A percentile compares a stretch with the other conserved stretches of the same genome.
Evolutionary conservation across 2,329 filamentous ascomycete genomes (phyloP).

Genomic region (Dendryphion nanum): DNA sequence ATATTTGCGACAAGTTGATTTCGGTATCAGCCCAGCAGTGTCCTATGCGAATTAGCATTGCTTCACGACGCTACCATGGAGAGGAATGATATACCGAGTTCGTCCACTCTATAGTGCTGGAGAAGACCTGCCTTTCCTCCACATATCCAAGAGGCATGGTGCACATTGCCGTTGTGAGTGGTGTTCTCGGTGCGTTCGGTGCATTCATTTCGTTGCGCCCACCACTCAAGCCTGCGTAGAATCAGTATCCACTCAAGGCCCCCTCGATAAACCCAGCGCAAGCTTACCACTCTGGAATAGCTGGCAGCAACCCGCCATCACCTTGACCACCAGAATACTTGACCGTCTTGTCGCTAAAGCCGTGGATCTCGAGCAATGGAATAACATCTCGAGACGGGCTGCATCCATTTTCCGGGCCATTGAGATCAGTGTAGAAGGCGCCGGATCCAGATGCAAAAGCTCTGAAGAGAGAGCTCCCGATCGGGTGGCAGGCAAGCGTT

Average conservation of each 20-base stretch:
- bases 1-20: constrained; percentile 46
- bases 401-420: constrained; percentile 42
- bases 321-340: constrained; percentile 46
- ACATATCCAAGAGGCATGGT: constrained; percentile 46
- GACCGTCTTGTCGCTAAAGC: constrained; percentile 49
- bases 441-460: constrained; percentile 49
- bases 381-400: constrained; percentile 37
- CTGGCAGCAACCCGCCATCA: constrained; percentile 44
- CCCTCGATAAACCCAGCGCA: not conserved
- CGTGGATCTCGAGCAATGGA: constrained; percentile 53
- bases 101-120: constrained; percentile 48
- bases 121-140: constrained; percentile 33
- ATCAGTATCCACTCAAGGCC: not conserved
- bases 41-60: constrained; percentile 16
- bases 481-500: constrained; percentile 45
- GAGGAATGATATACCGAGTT: constrained; percentile 28
- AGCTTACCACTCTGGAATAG: constrained; percentile 45
- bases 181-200: constrained; percentile 27
- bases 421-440: constrained; percentile 46
- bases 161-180: constrained; percentile 42
- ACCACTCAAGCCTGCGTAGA: constrained; percentile 33
- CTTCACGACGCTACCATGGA: constrained; percentile 10
- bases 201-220: constrained; percentile 45
- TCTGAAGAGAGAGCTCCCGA: constrained; percentile 44
- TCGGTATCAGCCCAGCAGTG: constrained; percentile 50